Percentiles rank a stretch among this genome's conserved stretches.
These are phyloP conservation scores for Abelmoschus esculentus DNA, from an alignment of 345 rosid genomes.

Conservation along the genomic window DNA sequence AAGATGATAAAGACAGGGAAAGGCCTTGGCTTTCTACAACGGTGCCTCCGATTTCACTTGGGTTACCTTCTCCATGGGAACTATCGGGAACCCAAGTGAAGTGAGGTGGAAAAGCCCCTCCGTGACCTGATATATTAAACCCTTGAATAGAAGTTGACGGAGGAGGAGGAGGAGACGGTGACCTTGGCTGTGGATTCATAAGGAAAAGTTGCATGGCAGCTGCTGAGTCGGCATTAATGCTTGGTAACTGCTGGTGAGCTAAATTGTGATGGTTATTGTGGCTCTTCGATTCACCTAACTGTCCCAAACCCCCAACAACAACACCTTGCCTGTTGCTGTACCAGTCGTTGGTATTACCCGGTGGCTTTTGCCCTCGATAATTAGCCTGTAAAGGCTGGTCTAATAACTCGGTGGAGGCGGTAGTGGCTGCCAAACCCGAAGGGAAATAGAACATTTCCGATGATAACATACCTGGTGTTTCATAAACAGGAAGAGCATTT, in stretches of 20 bases:
- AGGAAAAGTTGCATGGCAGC: conserved; percentile 92
- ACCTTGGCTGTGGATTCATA: conserved; percentile 75
- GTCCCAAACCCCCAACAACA: conserved; percentile 23
- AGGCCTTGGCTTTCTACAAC: conserved; percentile 77
- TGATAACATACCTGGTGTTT: conserved; percentile 68
- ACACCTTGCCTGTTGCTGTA: conserved; percentile 31
- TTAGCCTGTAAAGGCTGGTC: conserved; percentile 29
- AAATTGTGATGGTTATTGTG: conserved; percentile 21
- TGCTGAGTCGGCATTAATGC: conserved; percentile 59
- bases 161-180: conserved; percentile 52
- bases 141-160: conserved; percentile 51
- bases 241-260: conserved; percentile 48
- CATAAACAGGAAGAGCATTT: conserved; percentile 51
- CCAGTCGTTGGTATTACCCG: conserved; percentile 31
- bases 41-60: conserved; percentile 40
- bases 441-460: conserved; percentile 92
- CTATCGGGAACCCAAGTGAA: conserved; percentile 60
- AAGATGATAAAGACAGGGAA: conserved; percentile 70
- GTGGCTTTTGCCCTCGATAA: conserved; percentile 18
- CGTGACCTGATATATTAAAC: conserved; percentile 23
- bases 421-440: conserved; percentile 23
- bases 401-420: conserved; percentile 28
- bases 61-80: conserved; percentile 32
- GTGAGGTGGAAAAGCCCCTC: conserved; percentile 36
- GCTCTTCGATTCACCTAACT: conserved; percentile 29